Evolutionary conservation across 331 rosid species (phyloP).

Genomic region (Erythrophleum ivorense): DNA sequence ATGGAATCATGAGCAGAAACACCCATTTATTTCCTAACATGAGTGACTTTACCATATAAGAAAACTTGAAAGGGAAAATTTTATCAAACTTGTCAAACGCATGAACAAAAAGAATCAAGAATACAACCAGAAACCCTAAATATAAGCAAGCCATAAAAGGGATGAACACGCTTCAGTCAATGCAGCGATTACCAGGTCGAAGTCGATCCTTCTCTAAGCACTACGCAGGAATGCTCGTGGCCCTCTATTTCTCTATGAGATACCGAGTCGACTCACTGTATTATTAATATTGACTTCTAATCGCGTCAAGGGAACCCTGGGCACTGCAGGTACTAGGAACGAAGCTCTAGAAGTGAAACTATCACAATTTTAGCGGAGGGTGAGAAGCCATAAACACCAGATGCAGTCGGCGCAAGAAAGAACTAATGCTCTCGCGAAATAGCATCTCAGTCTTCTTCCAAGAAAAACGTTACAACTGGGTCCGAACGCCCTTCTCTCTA

Average conservation of each 20-base stretch:
- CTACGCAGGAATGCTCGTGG: background rate
- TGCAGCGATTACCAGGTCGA: slow-evolving; percentile 1
- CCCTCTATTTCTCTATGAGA: background rate
- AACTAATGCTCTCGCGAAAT: background rate
- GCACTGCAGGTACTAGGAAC: background rate
- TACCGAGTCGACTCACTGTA: slow-evolving; percentile 5
- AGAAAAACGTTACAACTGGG: background rate
- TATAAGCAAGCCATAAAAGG: background rate
- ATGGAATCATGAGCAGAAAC: background rate
- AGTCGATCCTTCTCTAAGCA: slow-evolving; percentile 31
- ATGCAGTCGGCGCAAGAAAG: background rate
- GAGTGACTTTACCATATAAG: background rate
- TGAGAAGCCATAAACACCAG: background rate
- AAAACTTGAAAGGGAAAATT: slow-evolving; percentile 21
- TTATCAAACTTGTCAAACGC: slow-evolving; percentile 44
- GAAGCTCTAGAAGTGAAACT: background rate
- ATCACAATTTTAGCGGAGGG: background rate
- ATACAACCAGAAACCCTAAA: slow-evolving; percentile 40
- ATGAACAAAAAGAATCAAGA: background rate
- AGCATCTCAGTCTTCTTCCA: background rate
- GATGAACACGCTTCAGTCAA: background rate
- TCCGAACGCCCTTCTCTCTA: background rate
- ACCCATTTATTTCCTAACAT: background rate
- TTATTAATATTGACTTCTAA: slow-evolving; percentile 1
- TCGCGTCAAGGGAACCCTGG: slow-evolving; percentile 11